These are phyloP conservation scores for Vinca major DNA, from an alignment of 305 asterid species.

Conservation along the genomic window DNA sequence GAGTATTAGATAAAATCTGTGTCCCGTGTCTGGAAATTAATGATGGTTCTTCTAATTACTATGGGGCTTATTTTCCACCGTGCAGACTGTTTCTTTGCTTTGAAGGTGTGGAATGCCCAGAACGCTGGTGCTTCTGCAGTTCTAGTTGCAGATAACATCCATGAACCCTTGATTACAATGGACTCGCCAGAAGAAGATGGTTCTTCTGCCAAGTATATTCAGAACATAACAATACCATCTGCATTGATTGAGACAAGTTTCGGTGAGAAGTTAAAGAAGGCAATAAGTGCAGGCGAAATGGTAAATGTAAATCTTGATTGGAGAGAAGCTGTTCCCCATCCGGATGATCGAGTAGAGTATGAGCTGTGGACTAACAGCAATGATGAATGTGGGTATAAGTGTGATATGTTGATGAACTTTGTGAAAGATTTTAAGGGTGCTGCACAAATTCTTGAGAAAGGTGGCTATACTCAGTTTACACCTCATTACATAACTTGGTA, in stretches of 20 bases:
- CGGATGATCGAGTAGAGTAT: slow-evolving; percentile 95
- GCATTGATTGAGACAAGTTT: slow-evolving; percentile 62
- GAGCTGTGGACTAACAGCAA: slow-evolving; percentile 98
- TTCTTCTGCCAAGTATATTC: slow-evolving; percentile 52
- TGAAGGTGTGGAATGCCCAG: slow-evolving; percentile 97
- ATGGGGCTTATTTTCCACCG: slow-evolving; percentile 8
- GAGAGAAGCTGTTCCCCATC: slow-evolving; percentile 99
- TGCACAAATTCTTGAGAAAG: slow-evolving; percentile 90
- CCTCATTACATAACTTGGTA: slow-evolving; percentile 99
- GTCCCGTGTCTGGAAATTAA: too few species aligned
- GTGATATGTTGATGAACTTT: slow-evolving; percentile 88
- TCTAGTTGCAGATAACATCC: slow-evolving; percentile 67
- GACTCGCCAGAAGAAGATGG: slow-evolving; percentile 76
- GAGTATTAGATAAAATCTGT: too few species aligned
- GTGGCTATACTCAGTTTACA: slow-evolving; percentile 83
- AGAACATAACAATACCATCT: slow-evolving; percentile 86
- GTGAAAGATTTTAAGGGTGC: slow-evolving; percentile 95
- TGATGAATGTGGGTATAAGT: slow-evolving; percentile 88
- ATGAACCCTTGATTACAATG: slow-evolving; percentile 86
- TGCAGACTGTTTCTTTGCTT: slow-evolving; percentile 91
- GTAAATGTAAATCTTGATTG: slow-evolving; percentile 94
- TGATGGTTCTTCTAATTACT: neutral
- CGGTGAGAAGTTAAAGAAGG: slow-evolving; percentile 64
- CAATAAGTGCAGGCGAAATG: slow-evolving; percentile 54
- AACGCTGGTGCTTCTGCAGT: slow-evolving; percentile 98